Base-by-base conservation (phyloP, 352 stramenopile species). In the Globisporangium canariense region DNA sequence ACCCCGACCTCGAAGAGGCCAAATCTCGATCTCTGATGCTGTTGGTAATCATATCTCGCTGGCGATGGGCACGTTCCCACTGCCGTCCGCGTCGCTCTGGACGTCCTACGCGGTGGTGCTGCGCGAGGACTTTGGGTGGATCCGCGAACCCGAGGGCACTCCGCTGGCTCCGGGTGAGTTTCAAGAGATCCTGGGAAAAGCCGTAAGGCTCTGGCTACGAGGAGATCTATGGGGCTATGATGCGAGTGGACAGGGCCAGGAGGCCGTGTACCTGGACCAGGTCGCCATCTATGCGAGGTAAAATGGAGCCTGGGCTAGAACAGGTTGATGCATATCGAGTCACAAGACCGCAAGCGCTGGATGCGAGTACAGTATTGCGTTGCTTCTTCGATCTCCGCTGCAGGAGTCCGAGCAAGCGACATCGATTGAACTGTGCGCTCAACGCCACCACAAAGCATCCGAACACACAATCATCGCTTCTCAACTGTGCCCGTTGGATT, bases 81-180 rank as follows among this genome's bases (percentile, higher is more conserved):
- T 90, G 18, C 83, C 81, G 0, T 62, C 22, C 1, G 47, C 62
- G 0, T 75, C 64, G n/a, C 32, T 50, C 4, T 93, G 83, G 83
- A 88, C 79, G 2, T 77, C 73, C 51, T 90, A 91, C 64, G 87
- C 78, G 7, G 75, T 77, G 0, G 64, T 93, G 3, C 64, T 93
- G 16, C 79, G 83, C 1, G 81, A 93, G 68, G 83, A 93, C 68
- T 93, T 91, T 61, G 83, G 76, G 0, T 93, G 81, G 83, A 79
- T 93, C 58, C 64, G 68, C 3, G 83, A 93, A 50, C 83, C 83
- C 0, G 59, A 62, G 2, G 83, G 81, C 4, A 40, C 41, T 6
- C 9, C 70, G 16, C n/a, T 86, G 3, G 58, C 69, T 45, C 54
- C 66, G 0, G 56, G 28, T 0, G 62, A 74, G 22, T 87, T 91